phyloP scores from a whole-genome alignment of 192 early-diverging fungal genomes.

The Backusella liffmaniae region DNA sequence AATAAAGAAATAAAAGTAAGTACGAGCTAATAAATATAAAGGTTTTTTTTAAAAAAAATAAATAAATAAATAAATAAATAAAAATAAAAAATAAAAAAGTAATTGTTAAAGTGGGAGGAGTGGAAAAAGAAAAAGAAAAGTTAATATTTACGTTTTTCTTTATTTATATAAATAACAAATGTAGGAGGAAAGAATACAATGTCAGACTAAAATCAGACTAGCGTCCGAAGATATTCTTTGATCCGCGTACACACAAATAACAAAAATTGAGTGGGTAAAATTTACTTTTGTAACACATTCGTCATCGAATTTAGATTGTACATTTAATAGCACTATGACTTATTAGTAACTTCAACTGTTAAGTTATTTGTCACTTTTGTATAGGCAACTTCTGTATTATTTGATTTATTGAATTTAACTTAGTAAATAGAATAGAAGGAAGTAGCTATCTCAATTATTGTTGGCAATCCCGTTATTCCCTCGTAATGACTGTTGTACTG shows the following conservation, averaged over 20 bases:
- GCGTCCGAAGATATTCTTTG: background rate
- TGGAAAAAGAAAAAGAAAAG: background rate
- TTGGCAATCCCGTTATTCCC: background rate
- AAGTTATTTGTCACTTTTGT: background rate
- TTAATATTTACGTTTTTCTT: background rate
- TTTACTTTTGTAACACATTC: constrained; percentile 1
- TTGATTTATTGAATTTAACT: background rate
- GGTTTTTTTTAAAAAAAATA: background rate
- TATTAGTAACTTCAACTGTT: background rate
- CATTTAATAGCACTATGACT: background rate
- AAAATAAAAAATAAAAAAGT: background rate
- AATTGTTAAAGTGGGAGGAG: background rate
- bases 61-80: background rate
- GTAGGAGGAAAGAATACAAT: background rate
- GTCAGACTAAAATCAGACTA: background rate
- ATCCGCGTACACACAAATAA: background rate
- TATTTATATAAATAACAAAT: background rate
- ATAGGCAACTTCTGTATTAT: background rate
- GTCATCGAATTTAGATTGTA: constrained; percentile 2
- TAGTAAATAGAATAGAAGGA: background rate
- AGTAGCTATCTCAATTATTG: background rate
- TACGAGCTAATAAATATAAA: background rate
- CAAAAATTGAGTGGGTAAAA: background rate
- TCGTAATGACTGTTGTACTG: background rate
- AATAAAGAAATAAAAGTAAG: background rate